Evolutionary conservation across 345 rosid species (phyloP).

Genomic region (Eucalyptus curtisii): DNA sequence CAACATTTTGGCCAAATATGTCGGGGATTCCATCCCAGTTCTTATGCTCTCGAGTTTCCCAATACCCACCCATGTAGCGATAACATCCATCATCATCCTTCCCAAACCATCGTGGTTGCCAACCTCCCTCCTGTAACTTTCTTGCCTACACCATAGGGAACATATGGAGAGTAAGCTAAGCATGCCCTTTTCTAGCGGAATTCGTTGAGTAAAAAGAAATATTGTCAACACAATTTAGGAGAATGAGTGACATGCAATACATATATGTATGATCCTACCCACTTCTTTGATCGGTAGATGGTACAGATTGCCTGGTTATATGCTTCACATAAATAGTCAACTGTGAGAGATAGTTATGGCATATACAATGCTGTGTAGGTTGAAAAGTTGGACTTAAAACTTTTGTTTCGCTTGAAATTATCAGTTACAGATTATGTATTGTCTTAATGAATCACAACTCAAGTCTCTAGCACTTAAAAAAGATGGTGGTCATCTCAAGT

Average conservation of each 20-base stretch:
- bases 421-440: background rate
- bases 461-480: background rate
- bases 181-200: background rate
- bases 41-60: slow-evolving; percentile 78
- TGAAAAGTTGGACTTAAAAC: background rate
- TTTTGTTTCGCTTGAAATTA: background rate
- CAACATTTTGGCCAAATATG: slow-evolving; percentile 62
- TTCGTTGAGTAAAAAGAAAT: background rate
- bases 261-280: background rate
- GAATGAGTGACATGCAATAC: background rate
- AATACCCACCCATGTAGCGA: slow-evolving; percentile 71
- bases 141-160: slow-evolving; percentile 54
- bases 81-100: slow-evolving; percentile 89
- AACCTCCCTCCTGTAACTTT: slow-evolving; percentile 93
- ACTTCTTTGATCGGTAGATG: background rate
- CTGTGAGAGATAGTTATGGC: background rate
- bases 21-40: slow-evolving; percentile 61
- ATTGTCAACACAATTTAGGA: background rate
- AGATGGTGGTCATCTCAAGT: background rate
- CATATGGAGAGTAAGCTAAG: background rate
- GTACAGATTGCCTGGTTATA: background rate
- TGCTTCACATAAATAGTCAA: background rate
- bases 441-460: background rate
- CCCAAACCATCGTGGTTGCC: slow-evolving; percentile 93
- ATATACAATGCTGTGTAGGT: background rate